These are phyloP conservation scores for Malassezia arunalokei DNA, from an alignment of 1,284 basidiomycete genomes.

Conservation along the genomic window DNA sequence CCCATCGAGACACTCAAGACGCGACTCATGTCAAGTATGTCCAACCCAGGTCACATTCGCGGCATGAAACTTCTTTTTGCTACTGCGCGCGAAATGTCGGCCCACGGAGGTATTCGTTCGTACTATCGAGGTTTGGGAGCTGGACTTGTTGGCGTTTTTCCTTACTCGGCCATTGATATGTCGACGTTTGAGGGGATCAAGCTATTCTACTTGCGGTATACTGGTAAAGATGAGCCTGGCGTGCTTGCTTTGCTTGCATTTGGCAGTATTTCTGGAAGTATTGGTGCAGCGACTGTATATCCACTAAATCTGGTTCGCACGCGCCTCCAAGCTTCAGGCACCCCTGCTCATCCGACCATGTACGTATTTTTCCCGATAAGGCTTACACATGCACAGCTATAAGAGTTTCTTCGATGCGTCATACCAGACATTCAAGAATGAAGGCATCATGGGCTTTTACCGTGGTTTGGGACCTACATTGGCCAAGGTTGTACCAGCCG, in stretches of 20 bases:
- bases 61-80: conserved; percentile 51
- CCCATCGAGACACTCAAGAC: conserved; percentile 46
- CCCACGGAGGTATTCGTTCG: conserved; percentile 63
- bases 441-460: conserved; percentile 91
- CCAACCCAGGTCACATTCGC: conserved; percentile 50
- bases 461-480: conserved; percentile 78
- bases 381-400: conserved; percentile 50
- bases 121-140: conserved; percentile 82
- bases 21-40: conserved; percentile 61
- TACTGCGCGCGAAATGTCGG: conserved; percentile 58
- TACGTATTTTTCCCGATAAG: conserved; percentile 44
- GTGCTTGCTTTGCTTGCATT: conserved; percentile 47
- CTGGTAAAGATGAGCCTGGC: conserved; percentile 47
- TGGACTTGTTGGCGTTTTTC: conserved; percentile 48
- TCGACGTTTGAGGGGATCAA: conserved; percentile 49
- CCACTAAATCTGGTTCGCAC: conserved; percentile 64
- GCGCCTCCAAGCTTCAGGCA: conserved; percentile 81
- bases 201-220: conserved; percentile 47
- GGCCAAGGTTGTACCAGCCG: conserved; percentile 54
- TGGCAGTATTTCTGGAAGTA: conserved; percentile 47
- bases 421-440: conserved; percentile 64
- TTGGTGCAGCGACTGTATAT: conserved; percentile 48
- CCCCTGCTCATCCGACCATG: conserved; percentile 32
- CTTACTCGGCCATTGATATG: conserved; percentile 49
- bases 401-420: conserved; percentile 76